Evolutionary conservation across 2,329 filamentous ascomycete genomes (phyloP), one percentile per base, ranked within the genome.

Genomic region (Penicillium brasilianum): DNA sequence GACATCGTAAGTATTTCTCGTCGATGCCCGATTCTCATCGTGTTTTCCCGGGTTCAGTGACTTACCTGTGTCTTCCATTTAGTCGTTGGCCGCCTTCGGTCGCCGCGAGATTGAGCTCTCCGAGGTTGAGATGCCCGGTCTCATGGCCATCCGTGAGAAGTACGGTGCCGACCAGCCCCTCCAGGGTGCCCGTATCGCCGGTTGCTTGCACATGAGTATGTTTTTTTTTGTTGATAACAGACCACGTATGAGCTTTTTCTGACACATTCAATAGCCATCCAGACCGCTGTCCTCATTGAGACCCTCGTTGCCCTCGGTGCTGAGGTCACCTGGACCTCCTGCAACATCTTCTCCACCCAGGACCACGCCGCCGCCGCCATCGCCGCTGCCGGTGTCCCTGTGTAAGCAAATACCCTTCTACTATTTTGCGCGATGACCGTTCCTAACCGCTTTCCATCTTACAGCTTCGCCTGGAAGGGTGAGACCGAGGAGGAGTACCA

Each of bases 401-500:
- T 99, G 81, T 83, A 82, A 69, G 81, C 22, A 53, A 39, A 28
- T 6, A 28, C 3, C 6, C 6, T n/a, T n/a, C 14, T 11, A n/a
- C 32, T 5, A 1, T 20, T 11, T 43, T 28, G 25, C 25, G 25
- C 25, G 25, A 28, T 28, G 25, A 28, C 25, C 25, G 25, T 28
- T 28, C 25, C 25, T 28, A 28, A 28, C 25, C 25, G 25, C 3
- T 7, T 5, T 37, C 20, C 14, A 1, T 28, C 39, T 16, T 37
- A 52, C 62, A 83, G 81, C 74, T 90, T 90, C 76, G 88, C 88
- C 73, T 90, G 88, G 88, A 90, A 90, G 82, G 88, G 93, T 77
- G 95, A 99, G 91, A 97, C 94, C 73, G 95, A 99, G 84, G 95
- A 98, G 85, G 95, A 98, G 86, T 99, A 98, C 88, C 88, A 96